These are phyloP conservation scores for Euphorbia schlechtendalii DNA, from an alignment of 441 rosid genomes.

Conservation along the genomic window DNA sequence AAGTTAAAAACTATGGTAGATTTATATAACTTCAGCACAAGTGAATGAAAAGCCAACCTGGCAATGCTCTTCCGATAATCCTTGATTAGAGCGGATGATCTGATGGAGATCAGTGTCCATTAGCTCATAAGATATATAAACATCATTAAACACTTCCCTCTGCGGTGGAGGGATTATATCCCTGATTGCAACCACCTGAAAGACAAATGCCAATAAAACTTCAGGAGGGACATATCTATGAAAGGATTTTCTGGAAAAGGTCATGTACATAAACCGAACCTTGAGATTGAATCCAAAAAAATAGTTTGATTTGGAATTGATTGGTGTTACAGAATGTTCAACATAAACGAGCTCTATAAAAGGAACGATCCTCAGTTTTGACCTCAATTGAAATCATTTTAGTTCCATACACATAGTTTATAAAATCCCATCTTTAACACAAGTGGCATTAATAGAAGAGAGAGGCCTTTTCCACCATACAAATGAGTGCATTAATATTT, in stretches of 20 bases:
- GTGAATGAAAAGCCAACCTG: constrained; percentile 43
- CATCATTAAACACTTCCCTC: constrained; percentile 63
- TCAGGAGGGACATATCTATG: neutral
- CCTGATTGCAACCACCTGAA: constrained; percentile 80
- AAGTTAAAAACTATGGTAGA: neutral
- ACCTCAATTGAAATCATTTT: neutral
- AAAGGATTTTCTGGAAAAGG: neutral
- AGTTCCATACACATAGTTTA: neutral
- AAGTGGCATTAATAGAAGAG: neutral
- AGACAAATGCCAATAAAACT: neutral
- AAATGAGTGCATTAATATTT: neutral
- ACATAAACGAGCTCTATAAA: neutral
- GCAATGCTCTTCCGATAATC: constrained; percentile 53
- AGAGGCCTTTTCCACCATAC: neutral
- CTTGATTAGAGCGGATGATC: constrained; percentile 53
- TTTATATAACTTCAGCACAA: neutral
- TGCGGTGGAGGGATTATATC: constrained; percentile 78
- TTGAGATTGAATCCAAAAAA: neutral
- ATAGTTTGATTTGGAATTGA: neutral
- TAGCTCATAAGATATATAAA: constrained; percentile 75
- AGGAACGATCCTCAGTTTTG: neutral
- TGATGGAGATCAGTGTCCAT: constrained; percentile 66
- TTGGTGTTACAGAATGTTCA: neutral
- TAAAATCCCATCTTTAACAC: neutral
- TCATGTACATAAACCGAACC: neutral